Evolutionary conservation across 192 early-diverging fungal genomes (phyloP).

Genomic region (Coemansia sp.): DNA sequence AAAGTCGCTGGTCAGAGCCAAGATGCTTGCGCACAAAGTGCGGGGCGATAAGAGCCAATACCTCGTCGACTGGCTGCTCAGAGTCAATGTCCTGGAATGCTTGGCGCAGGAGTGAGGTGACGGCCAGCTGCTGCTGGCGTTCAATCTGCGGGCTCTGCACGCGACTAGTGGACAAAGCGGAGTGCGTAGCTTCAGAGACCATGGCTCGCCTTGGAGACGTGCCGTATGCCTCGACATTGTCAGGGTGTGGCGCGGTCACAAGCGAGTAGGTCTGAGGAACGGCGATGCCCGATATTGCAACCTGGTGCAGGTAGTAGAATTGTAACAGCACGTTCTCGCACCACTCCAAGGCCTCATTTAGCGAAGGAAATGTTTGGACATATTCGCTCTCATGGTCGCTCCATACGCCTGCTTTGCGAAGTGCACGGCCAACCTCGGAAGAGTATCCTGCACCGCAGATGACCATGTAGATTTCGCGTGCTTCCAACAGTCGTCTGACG

Average conservation of each 20-base stretch:
- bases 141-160: constrained; percentile 3
- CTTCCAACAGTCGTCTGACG: constrained; percentile 72
- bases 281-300: constrained; percentile 30
- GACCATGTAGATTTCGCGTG: constrained; percentile 78
- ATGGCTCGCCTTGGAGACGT: constrained; percentile 46
- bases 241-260: constrained; percentile 36
- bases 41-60: constrained; percentile 61
- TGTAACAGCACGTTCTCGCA: constrained; percentile 89
- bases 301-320: constrained; percentile 70
- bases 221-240: constrained; percentile 34
- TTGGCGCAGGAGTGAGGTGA: constrained; percentile 61
- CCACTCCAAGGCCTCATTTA: constrained; percentile 90
- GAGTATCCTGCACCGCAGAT: constrained; percentile 71
- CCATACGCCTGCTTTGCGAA: constrained; percentile 69
- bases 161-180: constrained; percentile 37
- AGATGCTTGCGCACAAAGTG: constrained; percentile 69
- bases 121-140: constrained; percentile 32
- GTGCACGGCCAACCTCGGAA: constrained; percentile 69
- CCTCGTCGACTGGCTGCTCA: constrained; percentile 54
- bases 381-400: constrained; percentile 59
- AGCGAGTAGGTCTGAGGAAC: constrained; percentile 38
- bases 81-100: constrained; percentile 67
- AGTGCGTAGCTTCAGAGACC: constrained; percentile 45
- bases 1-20: constrained; percentile 64
- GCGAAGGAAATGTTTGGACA: constrained; percentile 76